Conservation (phyloP, 768 basidiomycete species). For the Roridomyces roridus region DNA sequence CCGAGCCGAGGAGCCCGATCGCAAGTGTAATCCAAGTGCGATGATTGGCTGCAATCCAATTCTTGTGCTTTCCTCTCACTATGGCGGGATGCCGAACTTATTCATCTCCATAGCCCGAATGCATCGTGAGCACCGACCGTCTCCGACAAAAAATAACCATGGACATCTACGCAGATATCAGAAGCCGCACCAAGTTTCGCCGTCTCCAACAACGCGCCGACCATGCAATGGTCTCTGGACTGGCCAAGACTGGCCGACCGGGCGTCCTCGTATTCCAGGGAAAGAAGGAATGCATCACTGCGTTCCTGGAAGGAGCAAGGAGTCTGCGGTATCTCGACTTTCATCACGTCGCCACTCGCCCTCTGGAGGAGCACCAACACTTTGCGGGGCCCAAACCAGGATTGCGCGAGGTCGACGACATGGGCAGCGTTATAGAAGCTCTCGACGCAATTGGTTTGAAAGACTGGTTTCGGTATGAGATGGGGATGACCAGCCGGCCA, state of each 20-base stretch:
- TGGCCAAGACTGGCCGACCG: slow-evolving; percentile 51
- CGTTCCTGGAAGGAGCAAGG: slow-evolving; percentile 44
- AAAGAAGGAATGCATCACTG: slow-evolving; percentile 36
- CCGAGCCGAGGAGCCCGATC: neutral
- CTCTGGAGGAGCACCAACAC: slow-evolving; percentile 26
- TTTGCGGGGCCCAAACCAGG: slow-evolving; percentile 36
- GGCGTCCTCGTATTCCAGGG: slow-evolving; percentile 52
- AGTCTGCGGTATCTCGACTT: slow-evolving; percentile 51
- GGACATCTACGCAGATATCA: slow-evolving; percentile 4
- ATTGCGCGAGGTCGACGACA: slow-evolving; percentile 42
- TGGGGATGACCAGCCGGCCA: slow-evolving; percentile 36
- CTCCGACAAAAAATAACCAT: neutral
- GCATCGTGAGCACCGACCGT: slow-evolving; percentile 42
- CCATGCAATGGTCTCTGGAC: slow-evolving; percentile 43
- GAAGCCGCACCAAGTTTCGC: slow-evolving; percentile 47
- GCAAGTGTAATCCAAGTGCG: neutral
- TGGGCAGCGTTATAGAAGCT: slow-evolving; percentile 38
- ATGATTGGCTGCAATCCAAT: slow-evolving; percentile 3
- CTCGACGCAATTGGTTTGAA: slow-evolving; percentile 41
- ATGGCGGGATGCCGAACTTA: slow-evolving; percentile 19
- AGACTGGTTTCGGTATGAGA: slow-evolving; percentile 44
- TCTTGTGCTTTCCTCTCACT: neutral
- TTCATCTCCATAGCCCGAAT: slow-evolving; percentile 47
- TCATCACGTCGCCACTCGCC: slow-evolving; percentile 45
- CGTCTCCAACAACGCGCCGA: slow-evolving; percentile 45